A percentile compares a stretch with the other conserved stretches of the same genome.
Conservation (phyloP, 1,284 basidiomycete genomes). For the Rhodotorula sp. region DNA sequence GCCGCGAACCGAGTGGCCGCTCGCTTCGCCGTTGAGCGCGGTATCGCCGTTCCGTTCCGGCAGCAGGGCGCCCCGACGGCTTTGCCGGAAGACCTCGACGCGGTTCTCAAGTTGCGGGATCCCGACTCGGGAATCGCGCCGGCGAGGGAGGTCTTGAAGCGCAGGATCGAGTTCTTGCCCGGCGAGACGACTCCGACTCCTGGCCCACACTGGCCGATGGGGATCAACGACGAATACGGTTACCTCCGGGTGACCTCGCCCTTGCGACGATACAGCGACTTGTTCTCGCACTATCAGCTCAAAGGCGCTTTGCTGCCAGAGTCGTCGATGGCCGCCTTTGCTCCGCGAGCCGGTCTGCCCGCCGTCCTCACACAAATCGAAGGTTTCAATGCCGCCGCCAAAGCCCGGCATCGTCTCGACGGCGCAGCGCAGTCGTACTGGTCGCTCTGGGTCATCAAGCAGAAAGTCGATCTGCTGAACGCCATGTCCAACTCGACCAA, state of each 20-base stretch:
- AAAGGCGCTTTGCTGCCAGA: constrained; percentile 63
- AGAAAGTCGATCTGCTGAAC: constrained; percentile 23
- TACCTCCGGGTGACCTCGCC: constrained; percentile 88
- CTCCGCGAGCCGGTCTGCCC: not conserved
- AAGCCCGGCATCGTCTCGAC: constrained; percentile 22
- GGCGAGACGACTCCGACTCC: constrained; percentile 59
- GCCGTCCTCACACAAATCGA: constrained; percentile 15
- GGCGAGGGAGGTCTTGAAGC: constrained; percentile 43
- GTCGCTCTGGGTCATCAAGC: constrained; percentile 37
- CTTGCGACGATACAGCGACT: constrained; percentile 78
- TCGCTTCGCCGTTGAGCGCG: constrained; percentile 63
- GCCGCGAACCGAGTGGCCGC: constrained; percentile 76
- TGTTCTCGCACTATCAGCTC: constrained; percentile 91
- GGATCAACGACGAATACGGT: constrained; percentile 65
- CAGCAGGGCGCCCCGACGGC: constrained; percentile 51
- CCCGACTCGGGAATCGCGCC: constrained; percentile 47
- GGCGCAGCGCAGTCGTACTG: constrained; percentile 28
- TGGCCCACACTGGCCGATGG: constrained; percentile 68
- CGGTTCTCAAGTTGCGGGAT: constrained; percentile 47
- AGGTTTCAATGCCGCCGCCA: constrained; percentile 16
- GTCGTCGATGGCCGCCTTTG: not conserved
- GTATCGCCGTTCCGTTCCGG: constrained; percentile 69
- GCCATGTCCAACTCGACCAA: not conserved
- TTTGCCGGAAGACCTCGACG: constrained; percentile 28
- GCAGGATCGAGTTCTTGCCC: constrained; percentile 45